phyloP scores from a whole-genome alignment of 2,329 filamentous ascomycete genomes.

The Fusarium marasasianum region DNA sequence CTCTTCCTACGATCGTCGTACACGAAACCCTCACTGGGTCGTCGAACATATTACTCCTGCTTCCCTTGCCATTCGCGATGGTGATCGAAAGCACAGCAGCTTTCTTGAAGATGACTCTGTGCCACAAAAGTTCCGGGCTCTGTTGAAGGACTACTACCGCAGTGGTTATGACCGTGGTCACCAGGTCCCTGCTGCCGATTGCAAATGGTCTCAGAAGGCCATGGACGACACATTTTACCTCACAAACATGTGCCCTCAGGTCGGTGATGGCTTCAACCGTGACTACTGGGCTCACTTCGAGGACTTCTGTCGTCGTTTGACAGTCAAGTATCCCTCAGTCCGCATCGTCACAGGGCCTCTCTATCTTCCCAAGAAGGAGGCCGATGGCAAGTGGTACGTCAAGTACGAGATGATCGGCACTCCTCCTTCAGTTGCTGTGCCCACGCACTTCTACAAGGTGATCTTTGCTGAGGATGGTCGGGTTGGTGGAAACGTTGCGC shows the following conservation, averaged over 20 bases:
- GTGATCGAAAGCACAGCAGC: conserved; percentile 82
- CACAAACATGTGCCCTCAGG: conserved; percentile 97
- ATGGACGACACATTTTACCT: conserved; percentile 97
- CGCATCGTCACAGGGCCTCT: conserved; percentile 92
- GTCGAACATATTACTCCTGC: conserved; percentile 94
- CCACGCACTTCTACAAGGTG: conserved; percentile 99
- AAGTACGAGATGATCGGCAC: conserved; percentile 94
- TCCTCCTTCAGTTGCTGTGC: conserved; percentile 93
- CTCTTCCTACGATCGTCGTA: conserved; percentile 89
- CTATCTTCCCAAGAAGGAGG: conserved; percentile 87
- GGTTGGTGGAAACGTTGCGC: conserved; percentile 76
- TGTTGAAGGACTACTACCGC: conserved; percentile 92
- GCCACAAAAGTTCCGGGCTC: conserved; percentile 87
- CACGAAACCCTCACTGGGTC: conserved; percentile 93
- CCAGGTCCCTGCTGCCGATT: conserved; percentile 95
- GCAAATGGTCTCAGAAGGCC: conserved; percentile 91
- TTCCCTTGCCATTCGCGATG: conserved; percentile 78
- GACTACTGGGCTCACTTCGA: conserved; percentile 99
- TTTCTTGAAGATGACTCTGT: conserved; percentile 86
- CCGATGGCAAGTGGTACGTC: conserved; percentile 90
- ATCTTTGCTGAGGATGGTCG: conserved; percentile 91
- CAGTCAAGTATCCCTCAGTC: conserved; percentile 82
- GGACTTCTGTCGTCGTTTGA: conserved; percentile 91
- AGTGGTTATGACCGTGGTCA: conserved; percentile 96
- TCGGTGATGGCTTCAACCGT: conserved; percentile 97